A percentile compares a stretch with the other conserved stretches of the same genome.
phyloP scores from a whole-genome alignment of 768 basidiomycete species.

The Boletus rubroflammeus region DNA sequence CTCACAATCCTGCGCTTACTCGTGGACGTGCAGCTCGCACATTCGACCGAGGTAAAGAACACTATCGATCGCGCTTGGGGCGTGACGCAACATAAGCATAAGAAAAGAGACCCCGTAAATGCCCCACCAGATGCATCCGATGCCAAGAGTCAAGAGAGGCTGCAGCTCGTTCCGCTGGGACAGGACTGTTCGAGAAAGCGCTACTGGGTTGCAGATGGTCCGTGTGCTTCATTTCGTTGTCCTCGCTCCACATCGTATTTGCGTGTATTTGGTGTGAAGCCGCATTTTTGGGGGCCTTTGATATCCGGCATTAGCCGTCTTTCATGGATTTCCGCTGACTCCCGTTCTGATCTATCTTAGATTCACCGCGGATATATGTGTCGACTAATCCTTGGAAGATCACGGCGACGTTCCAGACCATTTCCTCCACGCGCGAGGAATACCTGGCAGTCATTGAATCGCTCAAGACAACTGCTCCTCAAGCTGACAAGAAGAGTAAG shows the following conservation, averaged over 20 bases:
- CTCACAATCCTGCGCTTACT: constrained; percentile 80
- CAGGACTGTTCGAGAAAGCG: constrained; percentile 74
- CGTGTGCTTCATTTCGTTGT: constrained; percentile 47
- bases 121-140: constrained; percentile 56
- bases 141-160: constrained; percentile 59
- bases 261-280: constrained; percentile 63
- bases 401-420: constrained; percentile 67
- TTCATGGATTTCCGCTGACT: constrained; percentile 33
- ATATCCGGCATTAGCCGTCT: constrained; percentile 36
- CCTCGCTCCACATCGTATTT: constrained; percentile 50
- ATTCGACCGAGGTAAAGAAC: constrained; percentile 64
- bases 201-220: constrained; percentile 88
- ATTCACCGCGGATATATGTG: constrained; percentile 79
- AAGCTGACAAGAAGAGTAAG: constrained; percentile 51
- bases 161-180: constrained; percentile 69
- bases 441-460: constrained; percentile 62
- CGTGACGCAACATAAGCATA: constrained; percentile 78
- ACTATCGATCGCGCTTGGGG: constrained; percentile 85
- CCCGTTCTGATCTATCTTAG: constrained; percentile 42
- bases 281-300: constrained; percentile 43
- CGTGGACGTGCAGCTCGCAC: constrained; percentile 77
- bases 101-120: constrained; percentile 65
- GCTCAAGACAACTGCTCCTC: constrained; percentile 50
- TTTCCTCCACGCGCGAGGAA: constrained; percentile 70
- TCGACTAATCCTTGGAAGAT: constrained; percentile 93